These are phyloP conservation scores for Penicillium concentricum DNA, from an alignment of 2,329 filamentous ascomycete species.

Conservation along the genomic window DNA sequence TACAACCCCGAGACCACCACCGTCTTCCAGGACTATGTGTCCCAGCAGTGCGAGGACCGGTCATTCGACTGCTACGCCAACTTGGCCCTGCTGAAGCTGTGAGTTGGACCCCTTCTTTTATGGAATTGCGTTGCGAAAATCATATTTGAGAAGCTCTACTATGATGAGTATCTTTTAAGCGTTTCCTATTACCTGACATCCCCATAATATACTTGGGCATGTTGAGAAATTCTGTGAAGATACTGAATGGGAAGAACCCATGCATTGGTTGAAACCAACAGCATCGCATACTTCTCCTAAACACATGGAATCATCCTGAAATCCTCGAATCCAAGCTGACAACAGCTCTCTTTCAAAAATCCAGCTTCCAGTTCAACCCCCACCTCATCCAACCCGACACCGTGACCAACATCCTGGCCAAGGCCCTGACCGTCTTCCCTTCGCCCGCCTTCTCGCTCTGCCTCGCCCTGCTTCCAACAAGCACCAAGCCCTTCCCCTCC, in stretches of 20 bases:
- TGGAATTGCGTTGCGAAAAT: background rate
- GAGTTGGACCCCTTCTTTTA: constrained; percentile 39
- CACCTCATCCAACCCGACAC: constrained; percentile 96
- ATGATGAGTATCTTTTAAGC: constrained; percentile 77
- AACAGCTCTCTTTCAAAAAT: background rate
- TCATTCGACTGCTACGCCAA: constrained; percentile 97
- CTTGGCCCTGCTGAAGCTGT: constrained; percentile 94
- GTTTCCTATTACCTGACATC: constrained; percentile 98
- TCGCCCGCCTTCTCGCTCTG: constrained; percentile 92
- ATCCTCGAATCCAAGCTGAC: constrained; percentile 9
- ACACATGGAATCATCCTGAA: background rate
- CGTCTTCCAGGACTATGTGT: constrained; percentile 90
- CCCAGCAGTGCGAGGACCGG: constrained; percentile 90
- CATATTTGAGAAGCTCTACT: constrained; percentile 11
- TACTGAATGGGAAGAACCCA: constrained; percentile 59
- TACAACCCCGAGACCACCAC: constrained; percentile 98
- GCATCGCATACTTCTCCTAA: constrained; percentile 2
- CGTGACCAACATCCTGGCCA: constrained; percentile 98
- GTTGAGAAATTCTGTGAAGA: constrained; percentile 69
- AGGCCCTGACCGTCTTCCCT: constrained; percentile 95
- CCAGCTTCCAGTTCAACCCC: constrained; percentile 98
- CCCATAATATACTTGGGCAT: constrained; percentile 46
- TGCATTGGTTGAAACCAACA: constrained; percentile 13
- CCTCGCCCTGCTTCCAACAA: constrained; percentile 87
- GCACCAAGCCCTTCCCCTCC: constrained; percentile 65